Conservation (phyloP, 2,329 filamentous ascomycete species). For the Penicillium thymicola region DNA sequence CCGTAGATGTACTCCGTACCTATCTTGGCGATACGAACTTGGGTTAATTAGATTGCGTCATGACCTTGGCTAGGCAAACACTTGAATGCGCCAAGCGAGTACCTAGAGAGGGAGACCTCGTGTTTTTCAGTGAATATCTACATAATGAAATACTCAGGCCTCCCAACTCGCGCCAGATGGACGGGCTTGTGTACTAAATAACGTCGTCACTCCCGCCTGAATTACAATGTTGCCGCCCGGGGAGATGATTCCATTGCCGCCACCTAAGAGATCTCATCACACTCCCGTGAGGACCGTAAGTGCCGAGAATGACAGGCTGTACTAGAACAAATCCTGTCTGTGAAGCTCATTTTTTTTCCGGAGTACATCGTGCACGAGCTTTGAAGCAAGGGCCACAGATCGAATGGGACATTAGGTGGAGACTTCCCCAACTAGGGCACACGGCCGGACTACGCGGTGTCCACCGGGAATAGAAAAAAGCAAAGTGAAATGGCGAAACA, state of each 20-base stretch:
- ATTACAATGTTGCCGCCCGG: constrained; percentile 9
- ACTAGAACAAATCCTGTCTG: not conserved
- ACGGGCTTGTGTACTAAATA: not conserved
- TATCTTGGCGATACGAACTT: not conserved
- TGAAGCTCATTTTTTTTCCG: not conserved
- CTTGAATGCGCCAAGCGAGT: not conserved
- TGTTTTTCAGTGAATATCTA: not conserved
- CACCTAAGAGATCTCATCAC: constrained; percentile 2
- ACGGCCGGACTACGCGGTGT: constrained; percentile 11
- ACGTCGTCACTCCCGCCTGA: not conserved
- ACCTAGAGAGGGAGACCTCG: not conserved
- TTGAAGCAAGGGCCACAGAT: not conserved
- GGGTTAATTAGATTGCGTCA: not conserved
- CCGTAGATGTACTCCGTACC: not conserved
- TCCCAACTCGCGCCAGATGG: not conserved
- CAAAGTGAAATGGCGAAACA: not conserved
- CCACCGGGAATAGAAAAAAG: not conserved
- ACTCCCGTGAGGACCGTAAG: not conserved
- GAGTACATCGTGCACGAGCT: not conserved
- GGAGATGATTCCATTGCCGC: not conserved
- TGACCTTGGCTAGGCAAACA: not conserved
- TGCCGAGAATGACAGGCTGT: not conserved
- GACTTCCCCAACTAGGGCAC: constrained; percentile 15
- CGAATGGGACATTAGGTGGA: constrained; percentile 13
- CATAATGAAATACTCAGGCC: not conserved